Evolutionary conservation across 129 eudicot genomes (phyloP).

Genomic region (Escallonia rubra): DNA sequence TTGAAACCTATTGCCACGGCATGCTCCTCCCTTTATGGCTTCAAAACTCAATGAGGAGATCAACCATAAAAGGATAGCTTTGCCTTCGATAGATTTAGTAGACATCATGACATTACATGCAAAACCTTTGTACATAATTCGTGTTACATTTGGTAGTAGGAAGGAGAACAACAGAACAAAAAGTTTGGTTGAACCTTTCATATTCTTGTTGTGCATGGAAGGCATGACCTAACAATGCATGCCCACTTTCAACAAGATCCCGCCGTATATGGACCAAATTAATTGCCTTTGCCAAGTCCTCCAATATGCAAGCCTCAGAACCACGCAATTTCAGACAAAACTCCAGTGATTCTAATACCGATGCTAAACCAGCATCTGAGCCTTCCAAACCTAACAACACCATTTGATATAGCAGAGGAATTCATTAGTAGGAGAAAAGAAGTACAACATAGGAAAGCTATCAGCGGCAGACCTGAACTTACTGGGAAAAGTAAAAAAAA

Average conservation of each 20-base stretch:
- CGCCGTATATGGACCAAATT: conserved; percentile 69
- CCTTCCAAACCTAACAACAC: conserved; percentile 51
- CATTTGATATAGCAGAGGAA: conserved; percentile 1
- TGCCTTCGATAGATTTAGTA: not conserved
- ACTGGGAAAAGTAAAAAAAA: not conserved
- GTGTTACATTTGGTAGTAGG: too few relatives aligned
- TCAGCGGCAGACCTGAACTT: too few relatives aligned
- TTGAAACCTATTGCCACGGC: not conserved
- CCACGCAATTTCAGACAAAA: conserved; percentile 83
- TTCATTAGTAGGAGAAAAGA: not conserved
- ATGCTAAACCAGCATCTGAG: conserved; percentile 72
- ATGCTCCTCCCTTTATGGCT: not conserved
- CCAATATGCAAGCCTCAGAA: conserved; percentile 84
- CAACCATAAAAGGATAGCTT: not conserved
- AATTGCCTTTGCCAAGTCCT: conserved; percentile 85
- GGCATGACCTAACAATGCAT: conserved; percentile 75
- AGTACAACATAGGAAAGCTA: not conserved
- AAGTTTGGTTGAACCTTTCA: conserved; percentile 46
- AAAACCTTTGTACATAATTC: too few relatives aligned
- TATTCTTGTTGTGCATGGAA: conserved; percentile 69
- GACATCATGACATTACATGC: not conserved
- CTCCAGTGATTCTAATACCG: conserved; percentile 80
- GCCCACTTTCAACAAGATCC: conserved; percentile 93
- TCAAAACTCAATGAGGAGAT: not conserved
- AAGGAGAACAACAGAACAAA: not conserved